Conservation (phyloP, 2,329 filamentous ascomycete species). For the Monosporascus sp. region DNA sequence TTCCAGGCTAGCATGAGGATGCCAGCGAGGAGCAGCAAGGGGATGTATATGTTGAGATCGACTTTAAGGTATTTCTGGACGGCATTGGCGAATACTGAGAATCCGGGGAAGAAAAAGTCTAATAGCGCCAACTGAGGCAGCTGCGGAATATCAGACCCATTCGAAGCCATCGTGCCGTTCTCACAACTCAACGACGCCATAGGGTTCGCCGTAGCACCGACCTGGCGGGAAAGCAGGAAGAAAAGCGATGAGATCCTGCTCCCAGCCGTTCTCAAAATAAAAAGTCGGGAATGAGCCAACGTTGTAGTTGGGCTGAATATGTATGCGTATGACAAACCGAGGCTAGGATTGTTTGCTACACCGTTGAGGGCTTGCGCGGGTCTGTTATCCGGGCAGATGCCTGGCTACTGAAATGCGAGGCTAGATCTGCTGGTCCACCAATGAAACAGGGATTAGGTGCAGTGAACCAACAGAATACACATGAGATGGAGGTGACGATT, state of each 20-base stretch:
- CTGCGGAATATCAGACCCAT: not conserved
- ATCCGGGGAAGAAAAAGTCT: slow-evolving; percentile 63
- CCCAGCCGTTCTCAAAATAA: not conserved
- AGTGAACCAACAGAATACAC: not conserved
- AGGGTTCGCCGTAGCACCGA: slow-evolving; percentile 15
- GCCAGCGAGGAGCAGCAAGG: slow-evolving; percentile 47
- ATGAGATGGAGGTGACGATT: not conserved
- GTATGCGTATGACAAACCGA: no score
- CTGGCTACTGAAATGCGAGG: no score
- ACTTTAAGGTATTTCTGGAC: slow-evolving; percentile 54
- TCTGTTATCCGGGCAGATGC: no score
- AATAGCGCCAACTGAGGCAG: slow-evolving; percentile 44
- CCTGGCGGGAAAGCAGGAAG: not conserved
- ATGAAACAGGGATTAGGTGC: not conserved
- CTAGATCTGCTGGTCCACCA: not conserved
- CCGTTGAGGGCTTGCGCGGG: no score
- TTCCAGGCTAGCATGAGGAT: slow-evolving; percentile 46
- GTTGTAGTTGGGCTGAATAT: no score
- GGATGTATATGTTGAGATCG: slow-evolving; percentile 60
- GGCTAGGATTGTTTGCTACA: no score
- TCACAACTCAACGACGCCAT: slow-evolving; percentile 4
- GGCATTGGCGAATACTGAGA: slow-evolving; percentile 51
- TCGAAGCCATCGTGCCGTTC: not conserved
- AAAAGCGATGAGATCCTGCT: not conserved
- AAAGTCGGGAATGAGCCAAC: not conserved